phyloP scores from a whole-genome alignment of 2,329 filamentous ascomycete species.

The Phyllosticta citriasiana region DNA sequence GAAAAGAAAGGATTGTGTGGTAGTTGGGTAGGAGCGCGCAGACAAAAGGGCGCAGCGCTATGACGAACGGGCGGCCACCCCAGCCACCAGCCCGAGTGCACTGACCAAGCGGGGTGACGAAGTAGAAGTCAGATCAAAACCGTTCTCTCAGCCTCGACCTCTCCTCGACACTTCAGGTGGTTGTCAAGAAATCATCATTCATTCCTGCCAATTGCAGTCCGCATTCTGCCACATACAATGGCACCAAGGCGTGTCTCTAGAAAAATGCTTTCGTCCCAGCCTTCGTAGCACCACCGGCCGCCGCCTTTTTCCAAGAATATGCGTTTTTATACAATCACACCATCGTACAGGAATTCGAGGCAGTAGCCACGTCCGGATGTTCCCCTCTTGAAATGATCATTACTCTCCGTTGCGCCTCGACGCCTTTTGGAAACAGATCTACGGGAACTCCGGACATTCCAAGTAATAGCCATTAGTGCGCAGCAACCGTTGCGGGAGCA shows the following conservation, averaged over 20 bases:
- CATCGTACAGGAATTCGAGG: background rate
- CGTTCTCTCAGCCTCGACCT: background rate
- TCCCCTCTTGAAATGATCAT: background rate
- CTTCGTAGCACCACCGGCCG: background rate
- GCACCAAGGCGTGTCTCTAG: background rate
- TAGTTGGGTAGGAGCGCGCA: background rate
- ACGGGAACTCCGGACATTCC: background rate
- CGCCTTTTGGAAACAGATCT: background rate
- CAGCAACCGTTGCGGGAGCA: background rate
- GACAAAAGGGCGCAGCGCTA: background rate
- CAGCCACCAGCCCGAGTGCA: background rate
- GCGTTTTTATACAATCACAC: background rate
- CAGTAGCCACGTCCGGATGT: background rate
- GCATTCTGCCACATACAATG: background rate
- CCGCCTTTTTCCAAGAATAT: background rate
- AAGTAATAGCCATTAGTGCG: background rate
- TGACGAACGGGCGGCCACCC: background rate
- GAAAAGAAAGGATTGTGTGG: background rate
- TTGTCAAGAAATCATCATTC: conserved; percentile 2
- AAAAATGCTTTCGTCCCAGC: background rate
- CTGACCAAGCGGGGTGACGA: background rate
- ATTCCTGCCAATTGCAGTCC: background rate
- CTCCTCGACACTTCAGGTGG: background rate
- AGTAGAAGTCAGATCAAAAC: background rate
- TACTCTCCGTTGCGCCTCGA: background rate